Conservation (phyloP, 163 green algal species). For the Smithsoniella earleae region DNA sequence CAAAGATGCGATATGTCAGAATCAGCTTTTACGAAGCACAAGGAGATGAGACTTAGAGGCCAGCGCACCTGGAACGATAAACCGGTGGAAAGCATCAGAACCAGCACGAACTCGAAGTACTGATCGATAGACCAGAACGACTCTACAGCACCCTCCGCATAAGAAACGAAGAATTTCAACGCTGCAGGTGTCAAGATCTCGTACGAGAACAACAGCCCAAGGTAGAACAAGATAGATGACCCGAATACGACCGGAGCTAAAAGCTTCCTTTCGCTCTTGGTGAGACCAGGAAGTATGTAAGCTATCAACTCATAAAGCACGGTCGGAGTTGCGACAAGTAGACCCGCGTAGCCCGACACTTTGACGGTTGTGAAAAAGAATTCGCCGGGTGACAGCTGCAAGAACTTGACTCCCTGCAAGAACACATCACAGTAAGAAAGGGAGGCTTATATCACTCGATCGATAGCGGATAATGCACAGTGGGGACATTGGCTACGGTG, state of each 20-base stretch:
- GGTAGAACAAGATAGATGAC: slow-evolving; percentile 93
- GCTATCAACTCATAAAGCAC: slow-evolving; percentile 93
- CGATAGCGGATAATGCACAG: too few relatives aligned
- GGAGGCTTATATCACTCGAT: background rate
- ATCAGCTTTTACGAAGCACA: slow-evolving; percentile 25
- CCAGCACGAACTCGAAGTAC: slow-evolving; percentile 99
- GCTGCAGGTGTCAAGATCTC: slow-evolving; percentile 88
- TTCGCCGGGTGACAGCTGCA: slow-evolving; percentile 93
- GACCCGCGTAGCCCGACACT: slow-evolving; percentile 83
- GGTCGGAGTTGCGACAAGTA: slow-evolving; percentile 80
- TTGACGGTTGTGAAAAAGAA: slow-evolving; percentile 97
- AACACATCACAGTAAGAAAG: slow-evolving; percentile 31
- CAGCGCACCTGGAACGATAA: slow-evolving; percentile 83
- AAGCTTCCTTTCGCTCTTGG: slow-evolving; percentile 65
- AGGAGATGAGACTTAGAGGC: background rate
- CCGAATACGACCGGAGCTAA: slow-evolving; percentile 91
- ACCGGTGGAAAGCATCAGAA: slow-evolving; percentile 91
- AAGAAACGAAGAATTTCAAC: slow-evolving; percentile 95
- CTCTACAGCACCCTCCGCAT: slow-evolving; percentile 92
- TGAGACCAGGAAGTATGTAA: slow-evolving; percentile 91
- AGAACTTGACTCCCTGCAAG: slow-evolving; percentile 81
- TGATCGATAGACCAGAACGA: slow-evolving; percentile 97
- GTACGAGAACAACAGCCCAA: slow-evolving; percentile 88
- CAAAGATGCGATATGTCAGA: slow-evolving; percentile 28
- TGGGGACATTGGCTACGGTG: too few relatives aligned